These are phyloP conservation scores for Clavariopsis aquatica DNA, from an alignment of 495 filamentous ascomycete species.

Conservation along the genomic window DNA sequence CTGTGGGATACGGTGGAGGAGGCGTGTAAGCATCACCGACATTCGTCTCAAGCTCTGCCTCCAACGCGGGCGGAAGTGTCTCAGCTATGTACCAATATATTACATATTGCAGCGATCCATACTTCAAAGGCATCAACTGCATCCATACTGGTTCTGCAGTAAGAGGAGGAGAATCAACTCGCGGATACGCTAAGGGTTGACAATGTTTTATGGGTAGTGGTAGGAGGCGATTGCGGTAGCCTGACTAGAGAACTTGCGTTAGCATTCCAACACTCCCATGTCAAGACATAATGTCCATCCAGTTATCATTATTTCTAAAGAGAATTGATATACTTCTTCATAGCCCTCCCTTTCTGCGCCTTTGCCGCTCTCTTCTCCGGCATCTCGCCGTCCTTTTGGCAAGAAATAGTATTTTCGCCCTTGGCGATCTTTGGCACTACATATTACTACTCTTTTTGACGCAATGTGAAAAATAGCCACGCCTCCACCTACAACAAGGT, in stretches of 20 bases:
- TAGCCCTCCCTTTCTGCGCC: slow-evolving; percentile 53
- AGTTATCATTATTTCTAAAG: too few relatives aligned
- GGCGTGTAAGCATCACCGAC: slow-evolving; percentile 32
- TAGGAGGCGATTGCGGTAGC: slow-evolving; percentile 53
- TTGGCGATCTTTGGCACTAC: slow-evolving; percentile 43
- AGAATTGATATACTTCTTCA: slow-evolving; percentile 46
- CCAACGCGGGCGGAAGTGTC: slow-evolving; percentile 50
- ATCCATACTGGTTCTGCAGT: slow-evolving; percentile 50
- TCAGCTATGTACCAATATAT: slow-evolving; percentile 56
- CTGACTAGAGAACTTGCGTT: slow-evolving; percentile 40
- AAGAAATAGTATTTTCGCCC: slow-evolving; percentile 50
- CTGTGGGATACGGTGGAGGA: slow-evolving; percentile 41
- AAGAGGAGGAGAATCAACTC: slow-evolving; percentile 28
- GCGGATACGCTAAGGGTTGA: slow-evolving; percentile 44
- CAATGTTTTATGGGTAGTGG: slow-evolving; percentile 49
- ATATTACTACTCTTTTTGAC: slow-evolving; percentile 49
- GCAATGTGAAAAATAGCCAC: slow-evolving; percentile 55
- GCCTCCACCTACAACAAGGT: slow-evolving; percentile 36
- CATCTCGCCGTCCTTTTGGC: slow-evolving; percentile 52
- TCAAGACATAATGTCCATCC: not conserved
- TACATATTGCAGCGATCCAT: slow-evolving; percentile 46
- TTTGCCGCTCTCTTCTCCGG: slow-evolving; percentile 44
- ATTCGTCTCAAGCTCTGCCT: slow-evolving; percentile 31
- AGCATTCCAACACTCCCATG: not conserved
- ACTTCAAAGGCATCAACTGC: slow-evolving; percentile 44